phyloP scores from a whole-genome alignment of 257 asterid genomes.

The Cynanchum wilfordii region DNA sequence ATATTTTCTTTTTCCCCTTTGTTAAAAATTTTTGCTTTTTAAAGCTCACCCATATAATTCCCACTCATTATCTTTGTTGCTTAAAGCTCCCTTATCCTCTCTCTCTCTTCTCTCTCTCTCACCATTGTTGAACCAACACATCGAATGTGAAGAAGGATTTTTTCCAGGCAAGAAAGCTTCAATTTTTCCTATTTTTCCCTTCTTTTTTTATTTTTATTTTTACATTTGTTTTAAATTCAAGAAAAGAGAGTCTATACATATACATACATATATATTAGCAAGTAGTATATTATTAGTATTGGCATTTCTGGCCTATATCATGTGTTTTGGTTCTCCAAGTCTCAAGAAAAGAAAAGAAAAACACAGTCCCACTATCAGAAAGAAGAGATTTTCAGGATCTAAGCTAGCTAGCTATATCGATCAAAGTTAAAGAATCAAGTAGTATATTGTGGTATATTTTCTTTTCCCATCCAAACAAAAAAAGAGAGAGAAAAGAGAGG shows the following conservation, averaged over 20 bases:
- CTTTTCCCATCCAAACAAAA: slow-evolving; percentile 6
- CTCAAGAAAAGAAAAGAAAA: slow-evolving; percentile 2
- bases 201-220: not conserved
- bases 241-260: not conserved
- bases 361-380: slow-evolving; percentile 19
- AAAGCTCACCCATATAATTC: slow-evolving; percentile 81
- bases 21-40: slow-evolving; percentile 34
- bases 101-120: slow-evolving; percentile 31
- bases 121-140: slow-evolving; percentile 24
- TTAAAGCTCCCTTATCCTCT: slow-evolving; percentile 61
- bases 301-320: slow-evolving; percentile 4
- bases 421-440: not conserved
- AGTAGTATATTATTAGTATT: not conserved
- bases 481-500: slow-evolving; percentile 12
- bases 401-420: not conserved
- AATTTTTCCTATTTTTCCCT: not conserved
- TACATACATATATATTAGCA: too few species aligned
- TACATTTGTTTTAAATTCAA: not conserved
- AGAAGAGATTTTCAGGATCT: slow-evolving; percentile 22
- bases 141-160: slow-evolving; percentile 13
- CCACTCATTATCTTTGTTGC: slow-evolving; percentile 98
- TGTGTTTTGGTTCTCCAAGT: slow-evolving; percentile 6
- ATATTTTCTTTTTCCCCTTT: slow-evolving; percentile 30
- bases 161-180: slow-evolving; percentile 36
- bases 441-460: slow-evolving; percentile 2